Evolutionary conservation across 225 moss, liverwort and hornwort species (phyloP).

Genomic region (Physcomitrium patens): DNA sequence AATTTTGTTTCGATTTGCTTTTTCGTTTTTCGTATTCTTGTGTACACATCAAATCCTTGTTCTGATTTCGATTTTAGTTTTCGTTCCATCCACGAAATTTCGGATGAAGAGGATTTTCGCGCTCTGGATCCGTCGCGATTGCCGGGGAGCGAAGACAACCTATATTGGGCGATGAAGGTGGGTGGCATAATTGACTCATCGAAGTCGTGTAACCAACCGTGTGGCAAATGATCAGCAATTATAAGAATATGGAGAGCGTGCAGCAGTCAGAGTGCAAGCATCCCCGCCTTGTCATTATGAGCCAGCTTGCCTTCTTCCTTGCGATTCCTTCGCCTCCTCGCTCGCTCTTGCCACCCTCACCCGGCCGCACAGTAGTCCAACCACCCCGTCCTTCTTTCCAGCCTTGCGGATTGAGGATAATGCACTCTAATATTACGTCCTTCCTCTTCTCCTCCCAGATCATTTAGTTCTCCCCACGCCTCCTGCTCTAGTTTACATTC

Average conservation of each 20-base stretch:
- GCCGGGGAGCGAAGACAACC: neutral
- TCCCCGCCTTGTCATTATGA: neutral
- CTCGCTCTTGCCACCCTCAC: constrained; percentile 17
- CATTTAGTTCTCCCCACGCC: constrained; percentile 5
- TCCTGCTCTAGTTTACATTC: no score
- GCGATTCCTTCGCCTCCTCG: constrained; percentile 41
- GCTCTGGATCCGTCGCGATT: neutral
- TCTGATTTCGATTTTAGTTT: no score
- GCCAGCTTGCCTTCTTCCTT: neutral
- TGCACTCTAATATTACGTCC: constrained; percentile 15
- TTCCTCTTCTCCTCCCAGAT: neutral
- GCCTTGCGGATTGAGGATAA: constrained; percentile 30
- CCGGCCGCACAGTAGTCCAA: neutral
- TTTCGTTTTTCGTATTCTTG: no score
- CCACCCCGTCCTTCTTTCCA: constrained; percentile 12
- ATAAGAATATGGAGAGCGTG: neutral
- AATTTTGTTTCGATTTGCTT: no score
- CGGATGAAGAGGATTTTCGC: no score
- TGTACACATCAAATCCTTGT: no score
- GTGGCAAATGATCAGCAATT: neutral
- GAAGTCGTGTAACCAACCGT: neutral
- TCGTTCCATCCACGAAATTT: no score
- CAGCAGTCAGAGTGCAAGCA: neutral
- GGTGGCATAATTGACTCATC: neutral
- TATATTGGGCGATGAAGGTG: neutral